Conservation (phyloP, 345 rosid genomes). For the Cardamine chenopodiifolia region DNA sequence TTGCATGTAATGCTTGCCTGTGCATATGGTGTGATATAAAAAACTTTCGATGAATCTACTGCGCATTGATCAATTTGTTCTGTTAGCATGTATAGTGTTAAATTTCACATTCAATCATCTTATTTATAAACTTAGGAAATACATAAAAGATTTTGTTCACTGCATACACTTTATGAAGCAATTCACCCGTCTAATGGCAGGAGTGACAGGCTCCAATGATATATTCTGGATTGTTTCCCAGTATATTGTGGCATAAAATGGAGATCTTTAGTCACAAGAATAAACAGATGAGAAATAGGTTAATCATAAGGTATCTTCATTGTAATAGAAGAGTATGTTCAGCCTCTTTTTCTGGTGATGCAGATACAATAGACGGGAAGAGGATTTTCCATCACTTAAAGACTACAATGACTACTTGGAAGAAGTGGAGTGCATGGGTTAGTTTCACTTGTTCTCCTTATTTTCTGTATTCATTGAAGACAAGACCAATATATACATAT, state of each 20-base stretch:
- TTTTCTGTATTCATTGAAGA: conserved; percentile 6
- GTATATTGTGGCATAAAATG: not conserved
- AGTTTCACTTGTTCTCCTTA: conserved; percentile 38
- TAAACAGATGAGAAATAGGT: not conserved
- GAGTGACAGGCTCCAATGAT: not conserved
- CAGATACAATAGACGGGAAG: conserved; percentile 90
- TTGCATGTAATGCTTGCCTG: not conserved
- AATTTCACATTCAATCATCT: not conserved
- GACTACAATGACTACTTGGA: conserved; percentile 96
- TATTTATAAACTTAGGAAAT: not conserved
- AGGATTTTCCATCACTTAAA: conserved; percentile 71
- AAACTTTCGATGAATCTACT: not conserved
- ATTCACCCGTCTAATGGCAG: not conserved
- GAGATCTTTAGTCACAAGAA: not conserved
- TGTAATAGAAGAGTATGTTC: not conserved
- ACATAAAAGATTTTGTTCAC: not conserved
- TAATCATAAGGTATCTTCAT: conserved; percentile 3
- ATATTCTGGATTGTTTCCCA: no score
- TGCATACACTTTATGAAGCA: conserved; percentile 2
- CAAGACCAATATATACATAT: conserved; percentile 10
- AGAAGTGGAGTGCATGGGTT: conserved; percentile 96
- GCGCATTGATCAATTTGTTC: no score
- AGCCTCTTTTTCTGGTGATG: not conserved
- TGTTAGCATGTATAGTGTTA: no score
- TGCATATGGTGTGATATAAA: not conserved